These are phyloP conservation scores for Areca catechu DNA, from an alignment of 176 grass and related monocot species.

Conservation along the genomic window DNA sequence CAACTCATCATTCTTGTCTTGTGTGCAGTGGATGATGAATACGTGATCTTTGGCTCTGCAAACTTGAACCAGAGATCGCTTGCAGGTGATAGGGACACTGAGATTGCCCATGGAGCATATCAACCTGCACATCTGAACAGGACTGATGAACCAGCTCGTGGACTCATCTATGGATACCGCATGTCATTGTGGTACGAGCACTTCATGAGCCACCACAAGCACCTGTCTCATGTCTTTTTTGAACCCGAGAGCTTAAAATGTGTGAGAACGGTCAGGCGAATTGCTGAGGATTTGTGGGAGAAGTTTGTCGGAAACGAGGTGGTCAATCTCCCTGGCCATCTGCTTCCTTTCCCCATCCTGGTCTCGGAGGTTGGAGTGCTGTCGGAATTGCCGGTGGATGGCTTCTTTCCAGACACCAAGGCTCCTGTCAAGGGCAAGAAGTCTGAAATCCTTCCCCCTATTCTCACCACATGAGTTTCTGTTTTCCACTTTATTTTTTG, in stretches of 20 bases:
- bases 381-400: constrained; percentile 38
- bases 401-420: constrained; percentile 64
- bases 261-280: constrained; percentile 38
- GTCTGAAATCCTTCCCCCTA: constrained; percentile 35
- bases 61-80: constrained; percentile 95
- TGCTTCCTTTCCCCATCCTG: constrained; percentile 71
- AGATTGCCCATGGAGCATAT: constrained; percentile 89
- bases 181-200: constrained; percentile 91
- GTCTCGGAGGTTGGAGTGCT: constrained; percentile 52
- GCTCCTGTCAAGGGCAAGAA: constrained; percentile 53
- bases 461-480: constrained; percentile 67
- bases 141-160: constrained; percentile 13
- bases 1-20: background rate
- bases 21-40: constrained; percentile 66
- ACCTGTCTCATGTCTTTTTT: constrained; percentile 9
- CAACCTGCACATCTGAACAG: constrained; percentile 74
- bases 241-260: constrained; percentile 62
- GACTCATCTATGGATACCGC: constrained; percentile 53
- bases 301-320: constrained; percentile 41
- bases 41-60: constrained; percentile 77
- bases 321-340: constrained; percentile 54
- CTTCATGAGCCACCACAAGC: constrained; percentile 24
- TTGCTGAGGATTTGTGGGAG: constrained; percentile 46
- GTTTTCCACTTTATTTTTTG: background rate
- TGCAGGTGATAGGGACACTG: constrained; percentile 68